Evolutionary conservation across 352 stramenopile genomes (phyloP).

Genomic region (Globisporangium orthogonon): DNA sequence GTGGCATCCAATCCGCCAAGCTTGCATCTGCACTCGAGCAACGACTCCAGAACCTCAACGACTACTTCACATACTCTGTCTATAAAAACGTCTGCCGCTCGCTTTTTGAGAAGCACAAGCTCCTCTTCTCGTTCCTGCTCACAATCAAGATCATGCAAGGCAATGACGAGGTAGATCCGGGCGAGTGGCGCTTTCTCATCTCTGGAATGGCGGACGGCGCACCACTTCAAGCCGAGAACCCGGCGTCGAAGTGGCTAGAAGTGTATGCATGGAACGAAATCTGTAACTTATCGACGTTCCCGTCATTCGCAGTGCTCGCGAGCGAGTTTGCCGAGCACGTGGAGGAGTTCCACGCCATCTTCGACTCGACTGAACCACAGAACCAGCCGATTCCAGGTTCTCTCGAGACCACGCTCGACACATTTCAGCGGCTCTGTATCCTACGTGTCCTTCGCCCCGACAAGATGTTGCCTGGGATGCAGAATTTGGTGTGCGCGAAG

Average conservation of each 20-base stretch:
- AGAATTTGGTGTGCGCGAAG: slow-evolving; percentile 84
- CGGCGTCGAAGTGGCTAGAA: slow-evolving; percentile 59
- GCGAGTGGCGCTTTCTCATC: slow-evolving; percentile 90
- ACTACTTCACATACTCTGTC: slow-evolving; percentile 92
- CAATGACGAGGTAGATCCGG: slow-evolving; percentile 64
- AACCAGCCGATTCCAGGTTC: slow-evolving; percentile 60
- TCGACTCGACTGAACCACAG: slow-evolving; percentile 78
- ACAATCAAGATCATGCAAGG: slow-evolving; percentile 88
- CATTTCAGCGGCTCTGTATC: slow-evolving; percentile 80
- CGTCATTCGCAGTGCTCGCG: slow-evolving; percentile 53
- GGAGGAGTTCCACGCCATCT: slow-evolving; percentile 55
- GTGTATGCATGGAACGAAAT: slow-evolving; percentile 75
- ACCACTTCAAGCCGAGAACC: slow-evolving; percentile 38
- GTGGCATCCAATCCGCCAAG: slow-evolving; percentile 79
- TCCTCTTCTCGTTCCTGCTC: slow-evolving; percentile 90
- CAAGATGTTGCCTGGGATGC: slow-evolving; percentile 85
- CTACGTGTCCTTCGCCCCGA: slow-evolving; percentile 75
- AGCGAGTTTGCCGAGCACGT: slow-evolving; percentile 46
- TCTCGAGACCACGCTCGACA: slow-evolving; percentile 56
- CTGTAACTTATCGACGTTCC: slow-evolving; percentile 58
- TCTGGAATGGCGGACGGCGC: slow-evolving; percentile 61
- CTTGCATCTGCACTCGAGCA: slow-evolving; percentile 57
- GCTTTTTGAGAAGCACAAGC: slow-evolving; percentile 93
- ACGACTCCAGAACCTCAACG: slow-evolving; percentile 84
- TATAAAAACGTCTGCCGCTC: slow-evolving; percentile 93